phyloP scores from a whole-genome alignment of 805 yeast species.

The Sungouiella blattae region DNA sequence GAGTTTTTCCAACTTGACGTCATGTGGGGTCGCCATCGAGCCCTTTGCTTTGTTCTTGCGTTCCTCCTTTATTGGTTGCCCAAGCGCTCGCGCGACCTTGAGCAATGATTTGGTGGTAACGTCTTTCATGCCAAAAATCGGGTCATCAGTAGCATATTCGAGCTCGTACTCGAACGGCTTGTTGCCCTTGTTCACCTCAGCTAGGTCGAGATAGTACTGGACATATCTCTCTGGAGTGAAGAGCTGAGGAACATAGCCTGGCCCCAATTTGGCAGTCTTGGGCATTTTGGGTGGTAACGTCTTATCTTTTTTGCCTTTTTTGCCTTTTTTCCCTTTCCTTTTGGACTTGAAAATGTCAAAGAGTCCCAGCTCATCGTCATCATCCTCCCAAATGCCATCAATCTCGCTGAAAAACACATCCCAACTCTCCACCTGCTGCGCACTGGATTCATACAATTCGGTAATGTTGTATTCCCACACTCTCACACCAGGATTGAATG shows the following conservation, averaged over 20 bases:
- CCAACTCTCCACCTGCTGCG: constrained; percentile 44
- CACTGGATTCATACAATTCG: constrained; percentile 34
- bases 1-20: constrained; percentile 29
- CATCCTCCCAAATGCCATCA: constrained; percentile 15
- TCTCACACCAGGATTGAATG: constrained; percentile 78
- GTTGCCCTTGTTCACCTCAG: constrained; percentile 40
- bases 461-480: constrained; percentile 84
- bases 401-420: constrained; percentile 44
- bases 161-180: constrained; percentile 54
- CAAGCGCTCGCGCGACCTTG: constrained; percentile 50
- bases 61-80: constrained; percentile 30
- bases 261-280: constrained; percentile 53
- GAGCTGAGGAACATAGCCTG: constrained; percentile 68
- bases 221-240: constrained; percentile 71
- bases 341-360: constrained; percentile 3
- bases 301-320: constrained; percentile 43
- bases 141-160: constrained; percentile 68
- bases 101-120: constrained; percentile 65
- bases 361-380: constrained; percentile 5
- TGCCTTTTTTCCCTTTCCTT: constrained; percentile 19
- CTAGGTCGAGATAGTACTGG: constrained; percentile 70
- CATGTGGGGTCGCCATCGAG: background rate
- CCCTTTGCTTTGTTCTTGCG: constrained; percentile 3
- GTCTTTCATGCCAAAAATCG: constrained; percentile 49
- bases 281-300: constrained; percentile 66